Percentiles rank a stretch among this genome's conserved stretches.
Evolutionary conservation across 257 asterid species (phyloP).

Genomic region (Fraxinus quadrangulata): DNA sequence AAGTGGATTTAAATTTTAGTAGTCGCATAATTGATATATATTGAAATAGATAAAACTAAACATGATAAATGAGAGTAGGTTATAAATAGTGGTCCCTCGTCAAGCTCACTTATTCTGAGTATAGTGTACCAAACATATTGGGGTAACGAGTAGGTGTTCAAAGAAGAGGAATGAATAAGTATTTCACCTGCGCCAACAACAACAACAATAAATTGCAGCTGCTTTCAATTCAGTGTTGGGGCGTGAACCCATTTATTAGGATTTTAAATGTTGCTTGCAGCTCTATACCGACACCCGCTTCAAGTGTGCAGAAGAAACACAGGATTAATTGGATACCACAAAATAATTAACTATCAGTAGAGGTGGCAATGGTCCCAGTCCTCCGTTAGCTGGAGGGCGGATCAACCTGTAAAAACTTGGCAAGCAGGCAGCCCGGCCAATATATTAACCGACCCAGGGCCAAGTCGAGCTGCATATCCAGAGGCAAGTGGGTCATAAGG

Average conservation of each 20-base stretch:
- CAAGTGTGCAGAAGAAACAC: constrained; percentile 2
- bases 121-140: neutral
- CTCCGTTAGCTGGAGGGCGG: neutral
- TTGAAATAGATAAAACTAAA: neutral
- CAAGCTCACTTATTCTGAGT: neutral
- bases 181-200: constrained; percentile 25
- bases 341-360: neutral
- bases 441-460: too few relatives aligned
- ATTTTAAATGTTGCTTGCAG: constrained; percentile 17
- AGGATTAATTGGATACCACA: neutral
- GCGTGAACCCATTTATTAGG: constrained; percentile 13
- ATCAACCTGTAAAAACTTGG: too few relatives aligned
- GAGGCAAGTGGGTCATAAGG: too few relatives aligned
- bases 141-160: neutral
- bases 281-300: constrained; percentile 17
- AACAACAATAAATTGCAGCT: constrained; percentile 16
- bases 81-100: neutral
- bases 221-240: constrained; percentile 15
- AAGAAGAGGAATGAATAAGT: neutral
- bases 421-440: too few relatives aligned
- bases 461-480: too few relatives aligned
- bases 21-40: too few relatives aligned
- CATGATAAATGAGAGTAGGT: neutral
- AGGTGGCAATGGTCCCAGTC: neutral
- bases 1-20: neutral